Evolutionary conservation across 2,329 filamentous ascomycete genomes (phyloP), one percentile per base, ranked within the genome.

Genomic region (Ophiostoma novo-ulmi): DNA sequence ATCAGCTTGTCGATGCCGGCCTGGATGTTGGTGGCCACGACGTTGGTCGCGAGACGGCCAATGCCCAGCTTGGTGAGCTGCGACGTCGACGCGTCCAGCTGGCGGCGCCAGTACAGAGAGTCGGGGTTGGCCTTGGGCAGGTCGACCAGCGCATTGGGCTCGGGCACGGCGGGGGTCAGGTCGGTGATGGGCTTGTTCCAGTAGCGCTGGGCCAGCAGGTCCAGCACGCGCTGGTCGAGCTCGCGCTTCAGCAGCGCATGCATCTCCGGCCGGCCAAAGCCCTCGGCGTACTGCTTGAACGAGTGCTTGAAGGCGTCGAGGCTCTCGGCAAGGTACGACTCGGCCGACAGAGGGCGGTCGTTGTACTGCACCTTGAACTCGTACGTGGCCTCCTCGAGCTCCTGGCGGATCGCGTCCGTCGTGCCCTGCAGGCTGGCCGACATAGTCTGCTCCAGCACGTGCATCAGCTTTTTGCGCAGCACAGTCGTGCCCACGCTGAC

Each of bases 281-380:
- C 86, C 74, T 97, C 93, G 0, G 93, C 89, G 77, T 98, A 97
- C 75, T 91, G 90, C 78, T 97, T 97, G 82, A 99, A 99, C 0
- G 93, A 92, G 79, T 98, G 96, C 81, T 99, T 99, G 85, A 99
- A 98, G 26, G 90, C 89, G 79, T 99, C 95, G 3, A 99, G 83
- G 75, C 92, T 97, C 79, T 98, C 95, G 1, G 95, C 95, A 55
- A 99, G 86, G 78, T 99, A 99, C 4, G 94, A 97, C 78, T 99
- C 95, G 1, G 95, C 95, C 68, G 93, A 97, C 48, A 99, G 83
- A 1, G 94, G 93, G 7, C 95, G 89, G 78, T 99, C 95, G 77
- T 99, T 99, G 81, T 99, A 99, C 79, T 99, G 96, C 5, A 99
- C 95, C 79, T 99, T 99, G 85, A 97, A 99, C 80, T 99, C 94